Conservation (phyloP, 495 filamentous ascomycete species). For the Aspergillus heteromorphus region DNA sequence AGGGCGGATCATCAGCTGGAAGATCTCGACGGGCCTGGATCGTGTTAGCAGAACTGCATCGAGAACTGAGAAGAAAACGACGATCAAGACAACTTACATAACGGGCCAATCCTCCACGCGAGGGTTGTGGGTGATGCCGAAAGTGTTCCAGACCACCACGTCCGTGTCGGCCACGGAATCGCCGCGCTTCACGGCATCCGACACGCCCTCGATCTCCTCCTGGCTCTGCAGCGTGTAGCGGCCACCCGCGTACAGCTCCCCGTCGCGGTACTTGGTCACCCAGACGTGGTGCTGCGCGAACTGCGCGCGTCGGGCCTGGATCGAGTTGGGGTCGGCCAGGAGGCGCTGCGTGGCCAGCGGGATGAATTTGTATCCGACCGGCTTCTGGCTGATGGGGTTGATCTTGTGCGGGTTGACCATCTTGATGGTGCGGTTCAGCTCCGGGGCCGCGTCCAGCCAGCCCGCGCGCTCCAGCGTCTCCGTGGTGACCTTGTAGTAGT, state of each 20-base stretch:
- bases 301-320: constrained; percentile 73
- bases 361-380: constrained; percentile 77
- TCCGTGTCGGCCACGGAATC: constrained; percentile 47
- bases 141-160: constrained; percentile 48
- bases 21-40: constrained; percentile 49
- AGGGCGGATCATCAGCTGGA: constrained; percentile 64
- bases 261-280: constrained; percentile 72
- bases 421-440: constrained; percentile 70
- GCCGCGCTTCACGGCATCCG: constrained; percentile 49
- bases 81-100: constrained; percentile 42
- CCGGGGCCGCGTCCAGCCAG: constrained; percentile 62
- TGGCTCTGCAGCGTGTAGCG: constrained; percentile 81
- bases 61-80: background rate
- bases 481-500: constrained; percentile 64
- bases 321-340: constrained; percentile 66
- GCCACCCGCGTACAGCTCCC: constrained; percentile 79
- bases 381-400: constrained; percentile 70
- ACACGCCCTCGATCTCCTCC: constrained; percentile 52
- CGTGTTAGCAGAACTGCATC: constrained; percentile 3
- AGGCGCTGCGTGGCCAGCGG: constrained; percentile 73
- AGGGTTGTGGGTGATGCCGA: constrained; percentile 62
- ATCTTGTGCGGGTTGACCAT: constrained; percentile 65
- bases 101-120: constrained; percentile 62
- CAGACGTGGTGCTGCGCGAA: constrained; percentile 86
- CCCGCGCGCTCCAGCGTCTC: constrained; percentile 58